Evolutionary conservation across 164 flowering plant species (phyloP), one percentile per base, ranked within the genome.

Genomic region (Protea cynaroides): DNA sequence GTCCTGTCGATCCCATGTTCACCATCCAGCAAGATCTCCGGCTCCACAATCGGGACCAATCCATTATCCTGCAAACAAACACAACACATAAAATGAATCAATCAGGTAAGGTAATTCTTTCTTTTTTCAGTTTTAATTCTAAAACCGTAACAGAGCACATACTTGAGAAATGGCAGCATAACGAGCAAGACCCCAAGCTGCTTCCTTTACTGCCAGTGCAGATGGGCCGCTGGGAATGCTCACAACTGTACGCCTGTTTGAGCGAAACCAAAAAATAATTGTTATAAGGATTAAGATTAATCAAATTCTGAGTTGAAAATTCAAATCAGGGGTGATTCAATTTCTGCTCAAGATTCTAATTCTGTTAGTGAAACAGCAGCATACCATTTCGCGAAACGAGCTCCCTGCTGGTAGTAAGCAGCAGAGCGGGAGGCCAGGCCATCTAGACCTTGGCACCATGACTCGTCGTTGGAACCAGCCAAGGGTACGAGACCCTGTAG

Each of bases 401-500:
- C 62, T 0, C 66, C 67, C 37, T 69, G 72, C 61, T 69, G 67
- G 13, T 68, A 68, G 71, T 68, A 68, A 18, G 71, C 66, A 1
- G 66, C 72, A 46, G 43, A 50, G 13, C 67, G 67, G 12, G 72
- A 69, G 21, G 66, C 72, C 1, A 69, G 63, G 22, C 72, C 67
- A 37, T 69, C 67, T 18, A 69, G 67, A 15, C 72, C 72, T 47
- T 69, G 72, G 72, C 72, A 69, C 72, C 72, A 63, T 24, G 72
- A 69, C 38, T 69, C 72, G 24, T 69, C 53, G 19, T 69, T 69
- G 15, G 67, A 69, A 7, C 72, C 67, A 14, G 58, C 36, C 34
- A 69, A 67, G 6, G 67, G 66, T 8, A 69, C 72, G 22, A 57
- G 56, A 19, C 71, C 67, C 67, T 56, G 57, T 62, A n/a, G n/a